A percentile compares a stretch with the other conserved stretches of the same genome.
These are phyloP conservation scores for Dysphania ambrosioides DNA, from an alignment of 148 eudicot genomes.

Conservation along the genomic window DNA sequence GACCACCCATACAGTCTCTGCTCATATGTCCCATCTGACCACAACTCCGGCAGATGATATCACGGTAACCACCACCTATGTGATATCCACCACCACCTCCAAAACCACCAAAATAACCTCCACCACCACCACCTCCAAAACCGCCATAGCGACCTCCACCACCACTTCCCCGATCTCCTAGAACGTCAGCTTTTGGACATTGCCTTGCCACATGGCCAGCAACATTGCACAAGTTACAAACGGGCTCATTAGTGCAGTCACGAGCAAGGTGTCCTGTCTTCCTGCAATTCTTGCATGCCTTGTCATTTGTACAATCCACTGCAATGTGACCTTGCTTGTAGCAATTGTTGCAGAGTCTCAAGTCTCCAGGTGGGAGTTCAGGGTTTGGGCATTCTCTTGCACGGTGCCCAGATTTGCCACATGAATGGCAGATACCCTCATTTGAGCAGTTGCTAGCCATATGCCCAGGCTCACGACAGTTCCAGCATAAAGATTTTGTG, in stretches of 20 bases:
- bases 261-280: constrained; percentile 84
- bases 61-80: constrained; percentile 54
- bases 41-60: constrained; percentile 65
- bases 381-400: constrained; percentile 88
- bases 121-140: constrained; percentile 19
- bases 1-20: constrained; percentile 66
- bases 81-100: constrained; percentile 27
- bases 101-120: constrained; percentile 23
- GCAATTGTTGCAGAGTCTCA: constrained; percentile 95
- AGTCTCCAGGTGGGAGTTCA: constrained; percentile 75
- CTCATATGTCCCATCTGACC: constrained; percentile 93
- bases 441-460: constrained; percentile 84
- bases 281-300: constrained; percentile 95
- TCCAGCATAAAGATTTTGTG: constrained; percentile 92
- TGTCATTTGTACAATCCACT: constrained; percentile 85
- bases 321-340: constrained; percentile 88
- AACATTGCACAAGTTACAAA: constrained; percentile 84
- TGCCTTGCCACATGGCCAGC: constrained; percentile 74
- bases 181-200: constrained; percentile 54
- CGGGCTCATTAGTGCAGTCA: constrained; percentile 67
- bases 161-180: constrained; percentile 48
- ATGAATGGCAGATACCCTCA: constrained; percentile 93
- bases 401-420: constrained; percentile 95
- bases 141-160: constrained; percentile 32
- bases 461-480: constrained; percentile 90